Conservation (phyloP, 352 stramenopile genomes). For the Globisporangium middletonii region DNA sequence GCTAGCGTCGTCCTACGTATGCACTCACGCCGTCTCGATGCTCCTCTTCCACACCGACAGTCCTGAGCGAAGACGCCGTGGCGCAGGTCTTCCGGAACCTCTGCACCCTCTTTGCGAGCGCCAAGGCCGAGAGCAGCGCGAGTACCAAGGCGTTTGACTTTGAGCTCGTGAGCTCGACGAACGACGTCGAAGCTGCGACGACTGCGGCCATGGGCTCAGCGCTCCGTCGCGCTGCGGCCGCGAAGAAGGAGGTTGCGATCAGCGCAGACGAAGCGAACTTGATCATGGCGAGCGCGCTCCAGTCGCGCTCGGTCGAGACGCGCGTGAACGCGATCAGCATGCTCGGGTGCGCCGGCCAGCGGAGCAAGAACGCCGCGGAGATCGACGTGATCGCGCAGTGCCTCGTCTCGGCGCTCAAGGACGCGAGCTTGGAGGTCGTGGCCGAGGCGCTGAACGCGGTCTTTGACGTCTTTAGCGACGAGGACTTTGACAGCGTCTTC, state of each 20-base stretch:
- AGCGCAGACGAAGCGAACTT: slow-evolving; percentile 54
- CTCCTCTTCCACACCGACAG: background rate
- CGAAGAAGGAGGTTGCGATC: slow-evolving; percentile 51
- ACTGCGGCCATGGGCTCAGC: slow-evolving; percentile 71
- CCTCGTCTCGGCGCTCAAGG: slow-evolving; percentile 47
- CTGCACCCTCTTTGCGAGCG: slow-evolving; percentile 63
- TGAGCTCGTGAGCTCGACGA: slow-evolving; percentile 30
- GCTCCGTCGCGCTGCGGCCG: slow-evolving; percentile 46
- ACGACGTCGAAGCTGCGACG: slow-evolving; percentile 62
- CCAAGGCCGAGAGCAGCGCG: slow-evolving; percentile 34
- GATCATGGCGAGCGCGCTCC: slow-evolving; percentile 57
- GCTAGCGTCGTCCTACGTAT: no score
- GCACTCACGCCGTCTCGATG: background rate
- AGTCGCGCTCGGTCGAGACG: slow-evolving; percentile 59
- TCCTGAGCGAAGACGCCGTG: slow-evolving; percentile 45
- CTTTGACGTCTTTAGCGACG: slow-evolving; percentile 82
- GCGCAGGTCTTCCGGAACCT: slow-evolving; percentile 77
- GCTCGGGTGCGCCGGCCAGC: slow-evolving; percentile 72
- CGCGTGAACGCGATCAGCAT: slow-evolving; percentile 73
- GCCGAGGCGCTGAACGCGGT: slow-evolving; percentile 82
- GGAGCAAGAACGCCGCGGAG: slow-evolving; percentile 47
- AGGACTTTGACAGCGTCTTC: slow-evolving; percentile 77
- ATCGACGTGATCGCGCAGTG: slow-evolving; percentile 72
- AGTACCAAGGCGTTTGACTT: slow-evolving; percentile 28
- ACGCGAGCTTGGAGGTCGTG: slow-evolving; percentile 75